These are phyloP conservation scores for Guillardia theta DNA, from an alignment of 78 protist genomes.

Conservation along the genomic window DNA sequence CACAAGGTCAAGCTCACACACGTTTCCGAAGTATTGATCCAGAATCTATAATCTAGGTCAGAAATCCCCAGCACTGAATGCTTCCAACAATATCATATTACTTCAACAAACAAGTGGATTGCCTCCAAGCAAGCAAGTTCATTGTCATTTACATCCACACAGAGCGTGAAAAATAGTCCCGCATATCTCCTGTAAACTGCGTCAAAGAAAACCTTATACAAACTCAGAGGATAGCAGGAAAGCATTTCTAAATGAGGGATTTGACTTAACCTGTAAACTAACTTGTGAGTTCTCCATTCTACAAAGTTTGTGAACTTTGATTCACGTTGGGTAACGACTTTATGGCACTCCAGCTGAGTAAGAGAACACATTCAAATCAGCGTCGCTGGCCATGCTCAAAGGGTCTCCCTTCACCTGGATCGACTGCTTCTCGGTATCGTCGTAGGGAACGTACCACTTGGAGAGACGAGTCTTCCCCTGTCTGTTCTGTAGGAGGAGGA, in stretches of 20 bases:
- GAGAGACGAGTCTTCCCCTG: conserved; percentile 97
- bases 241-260: too few relatives aligned
- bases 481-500: conserved; percentile 93
- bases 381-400: not conserved
- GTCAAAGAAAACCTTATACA: too few relatives aligned
- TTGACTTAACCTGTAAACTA: not conserved
- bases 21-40: conserved; percentile 94
- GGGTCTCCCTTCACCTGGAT: not conserved
- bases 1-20: conserved; percentile 97
- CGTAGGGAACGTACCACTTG: conserved; percentile 88
- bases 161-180: conserved; percentile 90
- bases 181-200: conserved; percentile 81
- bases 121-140: conserved; percentile 89
- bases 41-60: conserved; percentile 53
- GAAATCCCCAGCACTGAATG: not conserved
- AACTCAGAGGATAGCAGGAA: too few relatives aligned
- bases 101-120: conserved; percentile 96
- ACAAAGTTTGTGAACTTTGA: conserved; percentile 93
- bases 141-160: conserved; percentile 92
- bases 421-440: conserved; percentile 89
- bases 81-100: not conserved
- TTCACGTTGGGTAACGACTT: conserved; percentile 84
- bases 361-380: not conserved
- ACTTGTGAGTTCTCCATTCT: conserved; percentile 76
- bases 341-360: conserved; percentile 85